Evolutionary conservation across 2,329 filamentous ascomycete genomes (phyloP).

Genomic region (Phoma sp.): DNA sequence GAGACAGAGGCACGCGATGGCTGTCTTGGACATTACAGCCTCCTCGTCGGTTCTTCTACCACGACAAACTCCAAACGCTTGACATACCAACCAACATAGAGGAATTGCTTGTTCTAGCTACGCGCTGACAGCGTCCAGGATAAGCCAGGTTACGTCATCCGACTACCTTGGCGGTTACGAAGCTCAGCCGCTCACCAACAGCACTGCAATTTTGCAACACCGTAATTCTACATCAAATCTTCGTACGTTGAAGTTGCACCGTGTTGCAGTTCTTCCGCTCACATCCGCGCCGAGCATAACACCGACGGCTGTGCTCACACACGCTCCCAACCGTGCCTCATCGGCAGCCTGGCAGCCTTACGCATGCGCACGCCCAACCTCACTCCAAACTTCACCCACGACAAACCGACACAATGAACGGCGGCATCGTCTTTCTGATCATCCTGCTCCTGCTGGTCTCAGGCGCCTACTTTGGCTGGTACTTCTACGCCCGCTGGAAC

Average conservation of each 20-base stretch:
- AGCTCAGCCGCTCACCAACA: conserved; percentile 28
- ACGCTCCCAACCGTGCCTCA: conserved; percentile 9
- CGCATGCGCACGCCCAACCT: conserved; percentile 23
- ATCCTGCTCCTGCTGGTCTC: conserved; percentile 71
- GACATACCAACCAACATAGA: background rate
- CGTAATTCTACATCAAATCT: background rate
- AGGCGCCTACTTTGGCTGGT: conserved; percentile 69
- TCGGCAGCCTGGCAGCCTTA: conserved; percentile 13
- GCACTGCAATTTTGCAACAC: conserved; percentile 15
- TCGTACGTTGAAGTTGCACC: background rate
- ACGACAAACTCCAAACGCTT: background rate
- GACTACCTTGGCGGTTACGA: conserved; percentile 24
- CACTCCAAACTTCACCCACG: conserved; percentile 22
- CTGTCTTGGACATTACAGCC: background rate
- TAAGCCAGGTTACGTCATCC: conserved; percentile 34
- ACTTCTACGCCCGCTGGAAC: conserved; percentile 74
- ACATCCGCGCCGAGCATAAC: conserved; percentile 14
- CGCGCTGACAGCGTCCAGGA: conserved; percentile 8
- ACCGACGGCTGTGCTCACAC: conserved; percentile 9
- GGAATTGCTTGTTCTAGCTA: background rate
- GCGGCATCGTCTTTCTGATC: conserved; percentile 68
- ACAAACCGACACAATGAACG: conserved; percentile 42
- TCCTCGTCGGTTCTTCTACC: background rate
- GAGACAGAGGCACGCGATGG: background rate
- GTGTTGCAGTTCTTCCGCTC: conserved; percentile 9